Evolutionary conservation across 495 filamentous ascomycete species (phyloP), one percentile per base, ranked within the genome.

Genomic region (Astrocystis sublimbata): DNA sequence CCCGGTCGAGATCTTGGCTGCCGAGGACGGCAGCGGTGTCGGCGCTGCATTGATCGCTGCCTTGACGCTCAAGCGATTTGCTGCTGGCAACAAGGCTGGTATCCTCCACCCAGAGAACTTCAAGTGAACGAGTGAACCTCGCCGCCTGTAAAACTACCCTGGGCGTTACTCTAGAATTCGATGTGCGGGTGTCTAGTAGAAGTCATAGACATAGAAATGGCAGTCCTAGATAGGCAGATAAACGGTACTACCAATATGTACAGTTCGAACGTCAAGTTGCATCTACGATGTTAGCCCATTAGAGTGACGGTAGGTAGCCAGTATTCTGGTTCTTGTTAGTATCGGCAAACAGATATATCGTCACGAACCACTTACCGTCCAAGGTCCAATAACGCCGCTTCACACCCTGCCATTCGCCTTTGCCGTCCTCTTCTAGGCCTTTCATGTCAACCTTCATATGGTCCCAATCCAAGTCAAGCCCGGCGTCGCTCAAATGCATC

Each of bases 1-100:
- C 72, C 92, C 91, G 43, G 86, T 98, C 36, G 85, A 86, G 76
- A 89, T 98, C 63, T 66, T 92, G 67, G 88, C 92, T 21, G 92
- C 93, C 31, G 93, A 98, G 79, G 93, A 98, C 74, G 93, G 93
- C 61, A 90, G 86, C 60, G 93, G 93, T 84, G 93, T 98, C n/a
- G 93, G 93, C 57, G 93, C 93, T 57, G 93, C 93, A 0, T 77
- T 97, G 47, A 97, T 98, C 80, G 93, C 93, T 15, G 93, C 93
- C 26, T 77, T 98, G 75, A 98, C 93, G 15, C 74, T 97, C 73
- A 91, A 96, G 84, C 80, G 92, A 26, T 86, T 92, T 64, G 85
- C 88, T 78, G 82, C 85, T 42, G 92, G 92, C 21, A 92, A 92
- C 70, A 63, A 87, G 69, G 88, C 86, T 33, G 92, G 92, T 67